phyloP scores from a whole-genome alignment of 805 yeast species.

The Lachancea lanzarotensis region DNA sequence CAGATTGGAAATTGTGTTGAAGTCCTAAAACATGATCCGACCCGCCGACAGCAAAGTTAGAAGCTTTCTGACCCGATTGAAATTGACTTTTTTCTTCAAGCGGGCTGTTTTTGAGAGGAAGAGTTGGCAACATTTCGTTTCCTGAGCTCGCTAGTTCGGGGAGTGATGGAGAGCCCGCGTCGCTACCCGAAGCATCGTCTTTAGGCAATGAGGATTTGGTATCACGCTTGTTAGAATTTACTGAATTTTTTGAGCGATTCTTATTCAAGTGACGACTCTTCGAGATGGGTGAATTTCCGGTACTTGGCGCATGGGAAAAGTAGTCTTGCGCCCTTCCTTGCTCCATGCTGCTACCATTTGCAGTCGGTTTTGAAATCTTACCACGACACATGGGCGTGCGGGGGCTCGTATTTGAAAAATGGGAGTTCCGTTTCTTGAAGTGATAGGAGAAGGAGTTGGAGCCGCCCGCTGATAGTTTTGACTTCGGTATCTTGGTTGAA shows the following conservation, averaged over 20 bases:
- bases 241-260: neutral
- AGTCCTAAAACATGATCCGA: conserved; percentile 14
- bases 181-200: no score
- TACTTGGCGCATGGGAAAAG: no score
- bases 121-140: neutral
- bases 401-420: neutral
- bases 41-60: conserved; percentile 2
- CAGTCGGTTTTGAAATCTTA: neutral
- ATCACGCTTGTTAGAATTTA: neutral
- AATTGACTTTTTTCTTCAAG: neutral
- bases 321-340: neutral
- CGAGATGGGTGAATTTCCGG: no score
- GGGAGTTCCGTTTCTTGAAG: neutral
- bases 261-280: neutral
- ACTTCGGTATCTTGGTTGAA: neutral
- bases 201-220: neutral
- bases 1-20: conserved; percentile 44
- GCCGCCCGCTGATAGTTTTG: neutral
- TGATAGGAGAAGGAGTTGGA: neutral
- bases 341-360: neutral
- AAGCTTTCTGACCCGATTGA: conserved; percentile 3
- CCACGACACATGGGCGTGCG: neutral
- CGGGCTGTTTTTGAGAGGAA: neutral
- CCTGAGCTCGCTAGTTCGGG: neutral
- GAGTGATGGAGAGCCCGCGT: neutral